These are phyloP conservation scores for Fusarium pseudoanthophilum DNA, from an alignment of 2,329 filamentous ascomycete species.

Conservation along the genomic window DNA sequence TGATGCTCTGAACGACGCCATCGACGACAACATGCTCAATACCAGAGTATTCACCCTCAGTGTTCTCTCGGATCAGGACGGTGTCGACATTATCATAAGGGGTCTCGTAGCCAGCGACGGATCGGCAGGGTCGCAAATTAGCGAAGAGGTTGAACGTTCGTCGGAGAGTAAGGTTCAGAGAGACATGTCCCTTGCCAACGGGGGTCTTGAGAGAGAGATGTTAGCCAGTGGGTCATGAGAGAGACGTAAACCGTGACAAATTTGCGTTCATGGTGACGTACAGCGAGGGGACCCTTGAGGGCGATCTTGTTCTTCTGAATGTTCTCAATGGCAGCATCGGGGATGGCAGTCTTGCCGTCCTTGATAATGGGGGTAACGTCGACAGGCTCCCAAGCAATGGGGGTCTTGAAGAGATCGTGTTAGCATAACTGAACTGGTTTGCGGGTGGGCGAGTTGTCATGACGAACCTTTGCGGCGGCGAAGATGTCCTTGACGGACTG, in stretches of 20 bases:
- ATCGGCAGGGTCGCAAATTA: conserved; percentile 97
- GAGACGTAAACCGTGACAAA: conserved; percentile 9
- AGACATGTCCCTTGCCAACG: conserved; percentile 98
- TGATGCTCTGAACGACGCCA: conserved; percentile 98
- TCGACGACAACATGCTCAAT: conserved; percentile 99
- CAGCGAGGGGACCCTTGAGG: conserved; percentile 96
- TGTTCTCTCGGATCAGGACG: conserved; percentile 98
- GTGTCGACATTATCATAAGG: conserved; percentile 98
- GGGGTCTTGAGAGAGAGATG: conserved; percentile 71
- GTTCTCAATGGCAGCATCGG: conserved; percentile 90
- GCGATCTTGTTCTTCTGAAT: conserved; percentile 97
- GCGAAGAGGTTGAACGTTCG: conserved; percentile 99
- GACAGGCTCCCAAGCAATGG: conserved; percentile 96
- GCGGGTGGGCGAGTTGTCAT: conserved; percentile 20
- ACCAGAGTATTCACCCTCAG: conserved; percentile 98
- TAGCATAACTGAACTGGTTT: conserved; percentile 29
- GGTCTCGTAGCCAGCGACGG: conserved; percentile 97
- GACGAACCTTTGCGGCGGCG: conserved; percentile 84
- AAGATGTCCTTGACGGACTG: conserved; percentile 99
- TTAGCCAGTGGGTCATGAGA: conserved; percentile 24
- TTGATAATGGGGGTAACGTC: conserved; percentile 94
- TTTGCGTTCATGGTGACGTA: conserved; percentile 58
- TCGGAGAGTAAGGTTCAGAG: conserved; percentile 97
- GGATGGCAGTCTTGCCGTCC: conserved; percentile 95
- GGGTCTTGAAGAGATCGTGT: conserved; percentile 66